Evolutionary conservation across 2,329 filamentous ascomycete species (phyloP), one percentile per base, ranked within the genome.

Genomic region (Neocucurbitaria cava): DNA sequence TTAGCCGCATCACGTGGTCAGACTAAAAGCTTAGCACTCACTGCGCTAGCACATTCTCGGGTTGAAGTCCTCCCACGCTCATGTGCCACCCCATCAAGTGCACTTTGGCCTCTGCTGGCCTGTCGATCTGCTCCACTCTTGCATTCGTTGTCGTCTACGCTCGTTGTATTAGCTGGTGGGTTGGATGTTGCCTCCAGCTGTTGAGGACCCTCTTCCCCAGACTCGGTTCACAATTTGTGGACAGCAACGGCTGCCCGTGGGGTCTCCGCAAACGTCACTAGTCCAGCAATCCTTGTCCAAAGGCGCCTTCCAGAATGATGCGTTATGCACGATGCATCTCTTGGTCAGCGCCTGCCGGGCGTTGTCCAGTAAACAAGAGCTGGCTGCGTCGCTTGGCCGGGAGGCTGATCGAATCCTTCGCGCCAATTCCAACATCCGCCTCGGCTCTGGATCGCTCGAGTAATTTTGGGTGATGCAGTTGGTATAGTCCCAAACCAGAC

Each of bases 211-310:
- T 9, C 6, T 50, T 46, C 43, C 47, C 52, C 47, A 48, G 33
- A 31, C 17, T 26, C 10, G 3, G 18, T 20, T 46, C 51, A 40
- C 44, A 35, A 49, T 15, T 46, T 13, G 11, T 46, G 38, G 21
- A 24, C 46, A 28, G 46, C 44, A 39, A 46, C 23, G 20, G 44
- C 52, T 43, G 30, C 40, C 43, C 51, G 18, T 50, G 52, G 48
- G 52, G 51, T 51, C 49, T 18, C 21, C 28, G 38, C 46, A 54
- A 35, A 46, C 28, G 43, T 31, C 40, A 26, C 5, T 18, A 3
- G 33, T 17, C 26, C 7, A 45, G 39, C 20, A 36, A 46, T 15
- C 47, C 40, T 24, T 40, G 46, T 28, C 4, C 15, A 13, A 13
- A 3, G 24, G 8, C 24, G 10, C 18, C 20, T 39, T 35, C 30